phyloP scores from a whole-genome alignment of 768 basidiomycete genomes.

The Hysterangium stoloniferum region DNA sequence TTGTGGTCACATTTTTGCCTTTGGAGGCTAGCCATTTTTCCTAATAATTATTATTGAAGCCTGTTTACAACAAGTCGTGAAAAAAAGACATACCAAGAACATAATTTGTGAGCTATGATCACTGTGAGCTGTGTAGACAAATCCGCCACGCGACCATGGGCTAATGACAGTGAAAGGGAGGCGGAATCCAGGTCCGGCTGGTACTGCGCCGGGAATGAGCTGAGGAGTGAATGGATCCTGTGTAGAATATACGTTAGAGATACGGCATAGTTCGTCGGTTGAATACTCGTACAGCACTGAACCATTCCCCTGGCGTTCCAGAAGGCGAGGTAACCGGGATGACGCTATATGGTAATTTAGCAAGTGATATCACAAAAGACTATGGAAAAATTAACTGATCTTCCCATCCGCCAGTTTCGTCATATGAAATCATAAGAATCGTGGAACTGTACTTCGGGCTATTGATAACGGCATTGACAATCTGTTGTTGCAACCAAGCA shows the following conservation, averaged over 20 bases:
- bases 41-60: background rate
- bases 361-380: background rate
- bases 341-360: background rate
- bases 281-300: no score
- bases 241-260: background rate
- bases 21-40: constrained; percentile 13
- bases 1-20: constrained; percentile 10
- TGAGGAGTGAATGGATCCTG: constrained; percentile 11
- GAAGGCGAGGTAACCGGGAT: constrained; percentile 4
- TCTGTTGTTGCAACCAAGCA: constrained; percentile 9
- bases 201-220: constrained; percentile 1
- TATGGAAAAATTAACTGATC: constrained; percentile 4
- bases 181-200: constrained; percentile 14
- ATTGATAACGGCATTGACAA: constrained; percentile 12
- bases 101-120: constrained; percentile 12
- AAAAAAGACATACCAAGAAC: background rate
- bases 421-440: constrained; percentile 11
- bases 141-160: constrained; percentile 12
- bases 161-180: constrained; percentile 12
- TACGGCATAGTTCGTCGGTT: no score
- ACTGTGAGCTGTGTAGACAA: constrained; percentile 12
- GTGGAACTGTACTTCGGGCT: constrained; percentile 11
- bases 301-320: constrained; percentile 14
- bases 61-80: background rate
- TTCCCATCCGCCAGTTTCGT: constrained; percentile 14